Base-by-base conservation (phyloP, 2,329 filamentous ascomycete genomes). In the Talaromyces islandicus region DNA sequence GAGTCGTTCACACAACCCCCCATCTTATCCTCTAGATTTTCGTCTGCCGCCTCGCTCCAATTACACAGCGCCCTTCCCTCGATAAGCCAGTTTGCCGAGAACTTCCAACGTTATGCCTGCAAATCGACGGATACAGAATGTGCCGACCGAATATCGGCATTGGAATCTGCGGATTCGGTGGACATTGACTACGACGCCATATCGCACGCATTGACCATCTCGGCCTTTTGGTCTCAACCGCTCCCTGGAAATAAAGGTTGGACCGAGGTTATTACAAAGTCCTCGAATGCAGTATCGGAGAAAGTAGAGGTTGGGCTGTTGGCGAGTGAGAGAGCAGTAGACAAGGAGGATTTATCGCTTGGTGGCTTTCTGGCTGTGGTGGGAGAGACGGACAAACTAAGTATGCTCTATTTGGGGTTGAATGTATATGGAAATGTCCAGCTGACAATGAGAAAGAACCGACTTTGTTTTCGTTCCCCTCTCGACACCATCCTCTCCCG, bases 221-320 rank as follows among this genome's bases (percentile, higher is more conserved):
- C 85, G 1, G 85, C 83, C 29, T 78, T 86, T 57, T 94, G 87
- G 86, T 65, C 71, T 17, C 64, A 71, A 62, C 61, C 76, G 21
- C 68, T 71, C 1, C 30, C 38, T n/a, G 60, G 64, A 9, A 64
- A 69, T 24, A 65, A 64, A 21, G 71, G 71, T 7, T 85, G 83
- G 83, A 77, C 73, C 21, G 80, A 83, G 56, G 68, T 69, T 3
- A 75, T 81, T 27, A 25, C 4, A n/a, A 60, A 67, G 12, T 70
- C 70, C 54, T 57, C 68, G 60, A 24, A 61, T 32, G 61, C 65
- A 52, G 64, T 66, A 7, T 64, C 62, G 1, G 80, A 85, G 54
- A 84, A 88, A 54, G 83, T 91, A 5, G 93, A 97, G 71, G 85
- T 97, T 21, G 93, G 93, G 17, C 82, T 97, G 48, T 77, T 97